Evolutionary conservation across 1,284 basidiomycete genomes (phyloP).

Genomic region (Trichosporon sp.): DNA sequence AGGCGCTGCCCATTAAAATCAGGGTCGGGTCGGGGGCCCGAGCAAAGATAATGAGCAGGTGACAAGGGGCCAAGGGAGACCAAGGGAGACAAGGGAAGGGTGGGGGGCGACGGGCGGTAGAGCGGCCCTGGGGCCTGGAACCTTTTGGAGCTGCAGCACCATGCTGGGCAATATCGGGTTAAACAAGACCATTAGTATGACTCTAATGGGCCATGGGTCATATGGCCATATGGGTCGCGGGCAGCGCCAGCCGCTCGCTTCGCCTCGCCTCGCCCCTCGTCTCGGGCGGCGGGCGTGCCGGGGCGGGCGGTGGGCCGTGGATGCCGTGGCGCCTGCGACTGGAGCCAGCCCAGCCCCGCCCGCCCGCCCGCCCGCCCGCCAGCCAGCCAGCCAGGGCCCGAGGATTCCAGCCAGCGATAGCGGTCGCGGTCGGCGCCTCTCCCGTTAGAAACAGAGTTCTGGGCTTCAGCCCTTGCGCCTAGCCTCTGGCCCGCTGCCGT

Average conservation of each 20-base stretch:
- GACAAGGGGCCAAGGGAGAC: constrained; percentile 3
- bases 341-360: too few relatives aligned
- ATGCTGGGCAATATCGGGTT: neutral
- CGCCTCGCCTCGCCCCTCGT: neutral
- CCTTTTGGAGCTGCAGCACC: constrained; percentile 1
- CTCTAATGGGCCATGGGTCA: neutral
- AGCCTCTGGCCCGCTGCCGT: neutral
- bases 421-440: constrained; percentile 19
- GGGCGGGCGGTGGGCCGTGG: neutral
- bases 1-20: neutral
- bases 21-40: constrained; percentile 15
- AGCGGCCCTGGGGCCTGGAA: constrained; percentile 19
- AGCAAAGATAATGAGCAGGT: constrained; percentile 13
- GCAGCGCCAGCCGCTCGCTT: constrained; percentile 3
- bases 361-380: too few relatives aligned
- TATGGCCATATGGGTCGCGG: neutral
- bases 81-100: constrained; percentile 5
- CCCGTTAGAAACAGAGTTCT: constrained; percentile 19
- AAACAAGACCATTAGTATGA: neutral
- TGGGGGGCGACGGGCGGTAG: constrained; percentile 17
- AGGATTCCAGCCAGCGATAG: constrained; percentile 11
- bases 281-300: neutral
- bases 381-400: neutral
- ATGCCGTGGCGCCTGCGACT: neutral
- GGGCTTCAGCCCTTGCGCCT: constrained; percentile 8